phyloP scores from a whole-genome alignment of 2,329 filamentous ascomycete genomes.

The Purpureocillium takamizusanense region DNA sequence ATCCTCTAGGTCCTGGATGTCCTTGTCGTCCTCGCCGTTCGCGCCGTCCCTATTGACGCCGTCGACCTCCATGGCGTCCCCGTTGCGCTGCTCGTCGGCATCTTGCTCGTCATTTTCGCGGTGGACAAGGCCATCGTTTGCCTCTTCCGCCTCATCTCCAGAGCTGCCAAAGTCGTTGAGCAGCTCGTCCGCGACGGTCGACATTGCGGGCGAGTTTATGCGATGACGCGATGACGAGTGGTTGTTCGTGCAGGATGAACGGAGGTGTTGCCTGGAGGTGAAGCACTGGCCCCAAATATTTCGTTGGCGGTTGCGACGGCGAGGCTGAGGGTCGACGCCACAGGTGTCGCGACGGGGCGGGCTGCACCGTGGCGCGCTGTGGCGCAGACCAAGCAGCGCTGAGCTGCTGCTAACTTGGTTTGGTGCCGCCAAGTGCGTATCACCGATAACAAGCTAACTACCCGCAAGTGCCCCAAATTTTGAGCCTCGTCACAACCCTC shows the following conservation, averaged over 20 bases:
- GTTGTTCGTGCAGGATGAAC: not conserved
- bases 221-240: not conserved
- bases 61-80: conserved; percentile 47
- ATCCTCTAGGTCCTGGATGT: conserved; percentile 45
- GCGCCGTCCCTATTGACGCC: conserved; percentile 33
- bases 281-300: conserved; percentile 10
- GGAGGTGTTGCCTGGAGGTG: no score
- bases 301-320: conserved; percentile 16
- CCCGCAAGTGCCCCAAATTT: conserved; percentile 12
- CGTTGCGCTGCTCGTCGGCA: conserved; percentile 26
- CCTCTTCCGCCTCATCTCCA: conserved; percentile 64
- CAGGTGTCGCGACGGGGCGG: no score
- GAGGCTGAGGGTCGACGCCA: conserved; percentile 2
- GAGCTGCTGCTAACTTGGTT: not conserved
- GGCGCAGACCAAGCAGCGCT: not conserved
- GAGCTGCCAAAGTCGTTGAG: conserved; percentile 62
- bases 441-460: no score
- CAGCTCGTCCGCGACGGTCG: conserved; percentile 85
- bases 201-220: conserved; percentile 51
- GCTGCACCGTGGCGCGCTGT: no score
- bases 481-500: conserved; percentile 10
- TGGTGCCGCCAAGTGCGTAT: no score
- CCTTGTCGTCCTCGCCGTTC: conserved; percentile 47
- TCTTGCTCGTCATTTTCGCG: conserved; percentile 31
- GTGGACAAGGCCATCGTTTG: conserved; percentile 38